Base-by-base conservation (phyloP, 1,139 yeast genomes). In the Candida labiduridarum region DNA sequence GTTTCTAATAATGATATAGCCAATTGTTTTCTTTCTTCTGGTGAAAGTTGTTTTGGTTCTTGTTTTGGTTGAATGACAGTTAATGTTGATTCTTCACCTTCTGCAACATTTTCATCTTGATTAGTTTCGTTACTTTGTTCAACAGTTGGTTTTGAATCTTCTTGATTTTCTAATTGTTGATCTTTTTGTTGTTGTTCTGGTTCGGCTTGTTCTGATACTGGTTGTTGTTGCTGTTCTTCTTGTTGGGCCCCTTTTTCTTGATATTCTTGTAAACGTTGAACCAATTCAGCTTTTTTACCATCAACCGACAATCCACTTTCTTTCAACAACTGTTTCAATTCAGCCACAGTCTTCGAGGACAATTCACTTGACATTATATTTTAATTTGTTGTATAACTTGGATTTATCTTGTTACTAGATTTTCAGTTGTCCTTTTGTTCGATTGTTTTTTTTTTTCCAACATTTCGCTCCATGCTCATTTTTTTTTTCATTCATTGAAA, bases 281-380 rank as follows among this genome's bases (percentile, higher is more conserved):
- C 78, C 59, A 92, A 78, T 52, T 90, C 97, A 41, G 87, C 85
- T 69, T 92, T 94, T 61, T 90, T 85, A 25, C 99, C 99, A 42
- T 85, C 83, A 7, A 79, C 74, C 4, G 96, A 67, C 51, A 94
- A 78, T 1, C 86, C 88, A 57, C 85, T 83, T 43, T 77, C 71
- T 60, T 87, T 85, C 61, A 94, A 80, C 50, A 83, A 60, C 56
- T 88, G 97, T 66, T 89, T 91, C 68, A 92, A 80, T 72, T 90
- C 96, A 38, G 87, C 85, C 46, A 91, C 97, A 33, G 96, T 92
- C 59, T 77, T 81, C 50, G 81, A 67, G 38, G 83, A 65, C 68
- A 85, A 87, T 41, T 81, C 83, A 14, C 31, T 38, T 22, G 85
- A 58, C 89, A 84, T 85, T 50, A 49, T 56, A 47, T 38, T 43